phyloP scores from a whole-genome alignment of 2,329 filamentous ascomycete species.

The Hypoxylon sp. region DNA sequence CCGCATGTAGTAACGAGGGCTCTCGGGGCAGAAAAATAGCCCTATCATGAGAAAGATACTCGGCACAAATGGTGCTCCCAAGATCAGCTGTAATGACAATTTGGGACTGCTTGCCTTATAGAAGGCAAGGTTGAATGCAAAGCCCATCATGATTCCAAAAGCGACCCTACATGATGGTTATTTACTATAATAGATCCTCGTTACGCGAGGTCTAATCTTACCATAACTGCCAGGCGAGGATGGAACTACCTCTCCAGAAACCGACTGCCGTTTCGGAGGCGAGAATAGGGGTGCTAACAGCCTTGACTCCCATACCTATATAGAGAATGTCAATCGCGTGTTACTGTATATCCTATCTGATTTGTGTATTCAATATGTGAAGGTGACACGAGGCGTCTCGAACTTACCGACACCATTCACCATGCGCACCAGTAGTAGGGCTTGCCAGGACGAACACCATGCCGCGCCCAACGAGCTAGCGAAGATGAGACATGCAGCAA shows the following conservation, averaged over 20 bases:
- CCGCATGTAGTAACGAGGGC: constrained; percentile 59
- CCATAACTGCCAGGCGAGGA: constrained; percentile 63
- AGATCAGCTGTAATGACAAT: constrained; percentile 53
- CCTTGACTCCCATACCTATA: constrained; percentile 64
- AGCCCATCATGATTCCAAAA: constrained; percentile 49
- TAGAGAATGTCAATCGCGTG: constrained; percentile 3
- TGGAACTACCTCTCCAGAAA: constrained; percentile 64
- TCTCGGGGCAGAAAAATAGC: constrained; percentile 59
- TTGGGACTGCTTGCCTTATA: constrained; percentile 42
- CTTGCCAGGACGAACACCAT: constrained; percentile 55
- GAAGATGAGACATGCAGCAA: constrained; percentile 59
- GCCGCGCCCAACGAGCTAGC: constrained; percentile 58
- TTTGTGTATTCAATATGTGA: not conserved
- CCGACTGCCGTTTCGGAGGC: constrained; percentile 63
- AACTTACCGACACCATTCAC: constrained; percentile 59
- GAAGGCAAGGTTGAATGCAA: constrained; percentile 56
- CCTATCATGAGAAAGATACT: constrained; percentile 54
- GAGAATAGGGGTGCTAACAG: constrained; percentile 63
- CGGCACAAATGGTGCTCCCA: constrained; percentile 57
- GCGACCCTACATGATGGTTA: constrained; percentile 43
- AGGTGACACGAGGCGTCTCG: not conserved
- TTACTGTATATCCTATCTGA: not conserved
- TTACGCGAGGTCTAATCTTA: constrained; percentile 17
- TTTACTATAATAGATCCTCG: not conserved
- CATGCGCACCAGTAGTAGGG: constrained; percentile 56